phyloP scores from a whole-genome alignment of 2,329 filamentous ascomycete genomes.

The Aspergillus floridensis region DNA sequence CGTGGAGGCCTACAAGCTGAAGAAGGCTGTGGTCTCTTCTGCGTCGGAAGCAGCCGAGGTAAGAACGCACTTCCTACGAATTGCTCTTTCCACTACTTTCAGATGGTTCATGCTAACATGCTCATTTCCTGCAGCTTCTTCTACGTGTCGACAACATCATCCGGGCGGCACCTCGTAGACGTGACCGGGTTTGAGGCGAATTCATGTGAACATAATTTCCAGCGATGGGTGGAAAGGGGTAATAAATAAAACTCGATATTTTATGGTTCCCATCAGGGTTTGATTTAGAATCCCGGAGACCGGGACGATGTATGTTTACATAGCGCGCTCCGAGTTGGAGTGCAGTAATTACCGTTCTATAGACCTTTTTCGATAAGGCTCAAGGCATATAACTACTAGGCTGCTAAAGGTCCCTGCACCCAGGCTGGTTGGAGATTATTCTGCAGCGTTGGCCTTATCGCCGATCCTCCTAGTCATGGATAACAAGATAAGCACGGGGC shows the following conservation, averaged over 20 bases:
- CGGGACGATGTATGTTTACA: conserved; percentile 6
- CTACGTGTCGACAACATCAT: conserved; percentile 98
- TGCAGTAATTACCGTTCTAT: conserved; percentile 16
- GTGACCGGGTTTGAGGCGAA: conserved; percentile 67
- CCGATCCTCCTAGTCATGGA: no score
- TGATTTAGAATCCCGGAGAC: neutral
- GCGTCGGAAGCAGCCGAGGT: conserved; percentile 96
- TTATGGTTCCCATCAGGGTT: neutral
- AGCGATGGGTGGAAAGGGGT: neutral
- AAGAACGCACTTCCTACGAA: conserved; percentile 36
- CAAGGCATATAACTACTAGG: conserved; percentile 8
- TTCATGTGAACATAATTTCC: neutral
- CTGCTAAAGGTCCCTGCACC: neutral
- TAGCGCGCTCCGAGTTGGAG: conserved; percentile 11
- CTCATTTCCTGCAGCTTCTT: conserved; percentile 61
- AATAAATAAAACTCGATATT: conserved; percentile 1
- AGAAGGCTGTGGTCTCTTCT: conserved; percentile 94
- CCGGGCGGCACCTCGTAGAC: conserved; percentile 78
- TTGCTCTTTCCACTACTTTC: neutral
- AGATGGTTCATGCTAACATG: conserved; percentile 7
- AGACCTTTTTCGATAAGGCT: conserved; percentile 14
- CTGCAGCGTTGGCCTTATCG: no score
- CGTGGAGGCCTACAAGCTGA: conserved; percentile 97
- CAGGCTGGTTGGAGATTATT: no score
- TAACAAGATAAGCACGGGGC: no score